phyloP scores from a whole-genome alignment of 768 basidiomycete species.

The Lactarius hengduanensis region DNA sequence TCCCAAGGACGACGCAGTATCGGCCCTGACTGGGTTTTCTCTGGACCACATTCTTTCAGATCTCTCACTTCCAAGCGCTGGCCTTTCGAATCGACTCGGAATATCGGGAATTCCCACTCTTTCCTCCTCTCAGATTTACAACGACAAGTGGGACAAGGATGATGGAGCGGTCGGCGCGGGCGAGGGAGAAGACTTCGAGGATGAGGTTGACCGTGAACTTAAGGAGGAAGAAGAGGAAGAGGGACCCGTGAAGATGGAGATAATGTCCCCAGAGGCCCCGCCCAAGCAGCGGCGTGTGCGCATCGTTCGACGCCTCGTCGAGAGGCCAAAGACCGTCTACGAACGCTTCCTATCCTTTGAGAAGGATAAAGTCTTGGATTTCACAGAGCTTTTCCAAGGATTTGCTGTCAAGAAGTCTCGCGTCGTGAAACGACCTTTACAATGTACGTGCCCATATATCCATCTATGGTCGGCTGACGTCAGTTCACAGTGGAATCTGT shows the following conservation, averaged over 20 bases:
- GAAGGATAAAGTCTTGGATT: slow-evolving; percentile 71
- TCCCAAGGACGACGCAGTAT: slow-evolving; percentile 69
- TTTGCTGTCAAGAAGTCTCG: slow-evolving; percentile 72
- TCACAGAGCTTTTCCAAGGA: slow-evolving; percentile 86
- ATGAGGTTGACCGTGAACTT: slow-evolving; percentile 72
- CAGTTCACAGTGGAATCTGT: slow-evolving; percentile 62
- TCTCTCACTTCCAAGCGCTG: slow-evolving; percentile 61
- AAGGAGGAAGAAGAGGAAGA: slow-evolving; percentile 47
- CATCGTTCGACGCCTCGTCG: slow-evolving; percentile 65
- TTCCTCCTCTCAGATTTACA: slow-evolving; percentile 71
- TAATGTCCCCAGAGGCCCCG: slow-evolving; percentile 49
- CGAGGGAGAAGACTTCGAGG: slow-evolving; percentile 85
- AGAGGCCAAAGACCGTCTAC: slow-evolving; percentile 81
- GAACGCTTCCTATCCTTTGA: slow-evolving; percentile 86
- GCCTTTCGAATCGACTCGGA: slow-evolving; percentile 71
- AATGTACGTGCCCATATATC: slow-evolving; percentile 47
- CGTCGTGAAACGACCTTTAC: slow-evolving; percentile 65
- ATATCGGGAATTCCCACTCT: slow-evolving; percentile 65
- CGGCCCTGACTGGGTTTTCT: slow-evolving; percentile 76
- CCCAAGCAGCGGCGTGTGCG: slow-evolving; percentile 58
- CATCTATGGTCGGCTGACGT: slow-evolving; percentile 24
- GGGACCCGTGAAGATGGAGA: slow-evolving; percentile 59
- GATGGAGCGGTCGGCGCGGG: slow-evolving; percentile 67
- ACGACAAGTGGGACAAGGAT: slow-evolving; percentile 66
- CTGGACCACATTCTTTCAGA: slow-evolving; percentile 68